Base-by-base conservation (phyloP, 768 basidiomycete species). In the Trametes cubensis region DNA sequence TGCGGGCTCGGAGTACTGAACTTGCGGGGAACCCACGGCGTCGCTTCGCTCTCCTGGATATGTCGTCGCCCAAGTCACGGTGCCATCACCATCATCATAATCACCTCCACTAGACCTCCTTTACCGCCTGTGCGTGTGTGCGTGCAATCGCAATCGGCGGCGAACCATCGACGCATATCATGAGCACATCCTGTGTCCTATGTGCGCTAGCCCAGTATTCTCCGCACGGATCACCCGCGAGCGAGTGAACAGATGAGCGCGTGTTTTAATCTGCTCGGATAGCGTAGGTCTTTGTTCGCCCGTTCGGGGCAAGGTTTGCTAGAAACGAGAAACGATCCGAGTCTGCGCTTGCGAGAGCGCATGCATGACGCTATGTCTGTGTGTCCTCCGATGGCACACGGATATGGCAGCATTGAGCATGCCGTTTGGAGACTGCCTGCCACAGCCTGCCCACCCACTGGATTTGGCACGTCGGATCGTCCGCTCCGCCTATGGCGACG, bases 381-480 rank as follows among this genome's bases (percentile, higher is more conserved):
- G 34, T 34, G 34, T 34, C 34, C 34, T 34, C 34, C 34, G 34
- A 55, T 58, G 26, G 40, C 8, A 51, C 47, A 60, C 58, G 49
- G 63, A 64, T 60, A 64, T 60, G 63, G 63, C 48, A 64, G 63
- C 63, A 60, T 64, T 64, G 63, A 64, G 44, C 63, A 47, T 60
- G 42, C 63, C 58, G 63, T 55, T 56, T 64, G 63, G 63, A 64
- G 63, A 60, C 63, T 64, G 46, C 42, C 42, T 42, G 21, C 20
- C 23, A n/a, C 15, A n/a, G 30, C 40, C n/a, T n/a, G n/a, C n/a
- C n/a, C n/a, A n/a, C n/a, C n/a, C n/a, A n/a, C n/a, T n/a, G n/a
- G n/a, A n/a, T n/a, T n/a, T n/a, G n/a, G n/a, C n/a, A 18, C 25
- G 15, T 54, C 63, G 63, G 63, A 47, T 59, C 62, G 26, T 45